phyloP scores from a whole-genome alignment of 305 asterid species.

The Vinca major region DNA sequence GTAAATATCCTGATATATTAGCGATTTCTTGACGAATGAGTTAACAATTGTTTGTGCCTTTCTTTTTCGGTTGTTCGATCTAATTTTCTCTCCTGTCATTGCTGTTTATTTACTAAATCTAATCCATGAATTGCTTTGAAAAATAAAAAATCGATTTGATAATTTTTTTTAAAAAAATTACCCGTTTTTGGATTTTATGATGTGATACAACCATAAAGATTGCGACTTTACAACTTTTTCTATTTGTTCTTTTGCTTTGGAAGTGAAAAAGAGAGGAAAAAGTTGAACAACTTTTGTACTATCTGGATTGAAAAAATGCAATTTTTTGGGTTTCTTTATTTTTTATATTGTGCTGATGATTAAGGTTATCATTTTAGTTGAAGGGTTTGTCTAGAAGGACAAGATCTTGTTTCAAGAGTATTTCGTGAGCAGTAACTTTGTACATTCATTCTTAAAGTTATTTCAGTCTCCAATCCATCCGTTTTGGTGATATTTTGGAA shows the following conservation, averaged over 20 bases:
- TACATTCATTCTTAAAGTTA: no score
- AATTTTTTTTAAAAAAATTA: background rate
- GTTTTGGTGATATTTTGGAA: no score
- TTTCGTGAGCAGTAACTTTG: no score
- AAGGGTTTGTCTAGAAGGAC: background rate
- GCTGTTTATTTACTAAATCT: background rate
- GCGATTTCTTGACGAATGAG: no score
- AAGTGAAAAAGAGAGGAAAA: slow-evolving; percentile 1
- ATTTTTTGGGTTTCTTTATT: slow-evolving; percentile 16
- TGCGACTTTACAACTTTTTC: slow-evolving; percentile 43
- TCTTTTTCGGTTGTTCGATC: no score
- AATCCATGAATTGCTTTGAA: background rate
- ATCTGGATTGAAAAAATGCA: slow-evolving; percentile 20
- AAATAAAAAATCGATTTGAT: slow-evolving; percentile 1
- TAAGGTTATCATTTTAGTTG: slow-evolving; percentile 29
- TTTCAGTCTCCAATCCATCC: no score
- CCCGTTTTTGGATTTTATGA: slow-evolving; percentile 17
- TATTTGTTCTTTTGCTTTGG: slow-evolving; percentile 13
- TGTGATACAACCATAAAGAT: slow-evolving; percentile 21
- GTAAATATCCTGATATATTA: no score
- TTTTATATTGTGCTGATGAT: slow-evolving; percentile 23
- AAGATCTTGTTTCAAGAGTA: no score
- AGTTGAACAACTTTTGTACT: slow-evolving; percentile 23
- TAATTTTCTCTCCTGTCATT: no score
- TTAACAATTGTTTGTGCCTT: no score